Evolutionary conservation across 2,329 filamentous ascomycete species (phyloP).

Genomic region (Pseudocercospora musae): DNA sequence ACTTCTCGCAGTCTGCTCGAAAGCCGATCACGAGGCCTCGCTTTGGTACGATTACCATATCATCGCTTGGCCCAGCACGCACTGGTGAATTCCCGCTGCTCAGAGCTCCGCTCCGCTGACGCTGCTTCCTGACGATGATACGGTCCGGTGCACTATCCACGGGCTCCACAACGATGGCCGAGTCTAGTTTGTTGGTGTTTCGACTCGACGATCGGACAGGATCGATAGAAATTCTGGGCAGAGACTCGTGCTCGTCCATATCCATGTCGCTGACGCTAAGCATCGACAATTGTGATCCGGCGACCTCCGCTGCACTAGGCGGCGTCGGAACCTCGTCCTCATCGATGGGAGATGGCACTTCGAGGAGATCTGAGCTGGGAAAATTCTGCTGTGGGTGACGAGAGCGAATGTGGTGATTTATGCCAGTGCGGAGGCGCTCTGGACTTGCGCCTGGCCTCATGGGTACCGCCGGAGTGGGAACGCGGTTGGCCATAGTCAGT

Average conservation of each 20-base stretch:
- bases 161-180: conserved; percentile 19
- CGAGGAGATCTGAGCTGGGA: conserved; percentile 29
- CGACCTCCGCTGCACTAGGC: conserved; percentile 33
- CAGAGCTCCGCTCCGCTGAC: conserved; percentile 36
- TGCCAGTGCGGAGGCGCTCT: conserved; percentile 18
- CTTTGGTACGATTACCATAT: conserved; percentile 19
- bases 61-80: conserved; percentile 10
- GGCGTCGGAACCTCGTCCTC: conserved; percentile 37
- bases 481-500: conserved; percentile 21
- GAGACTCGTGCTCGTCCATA: conserved; percentile 27
- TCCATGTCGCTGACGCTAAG: conserved; percentile 38
- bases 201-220: conserved; percentile 18
- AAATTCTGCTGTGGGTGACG: conserved; percentile 33
- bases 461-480: conserved; percentile 27
- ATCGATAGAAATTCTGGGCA: conserved; percentile 27
- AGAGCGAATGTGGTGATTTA: conserved; percentile 28
- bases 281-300: conserved; percentile 36
- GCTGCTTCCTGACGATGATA: conserved; percentile 34
- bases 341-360: conserved; percentile 36
- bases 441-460: conserved; percentile 23
- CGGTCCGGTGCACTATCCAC: conserved; percentile 23
- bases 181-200: conserved; percentile 14
- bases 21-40: conserved; percentile 48
- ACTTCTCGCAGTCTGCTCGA: conserved; percentile 50
- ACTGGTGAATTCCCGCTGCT: conserved; percentile 31